Percentiles rank a stretch among this genome's conserved stretches.
phyloP scores from a whole-genome alignment of 345 rosid genomes.

The Durio zibethinus region DNA sequence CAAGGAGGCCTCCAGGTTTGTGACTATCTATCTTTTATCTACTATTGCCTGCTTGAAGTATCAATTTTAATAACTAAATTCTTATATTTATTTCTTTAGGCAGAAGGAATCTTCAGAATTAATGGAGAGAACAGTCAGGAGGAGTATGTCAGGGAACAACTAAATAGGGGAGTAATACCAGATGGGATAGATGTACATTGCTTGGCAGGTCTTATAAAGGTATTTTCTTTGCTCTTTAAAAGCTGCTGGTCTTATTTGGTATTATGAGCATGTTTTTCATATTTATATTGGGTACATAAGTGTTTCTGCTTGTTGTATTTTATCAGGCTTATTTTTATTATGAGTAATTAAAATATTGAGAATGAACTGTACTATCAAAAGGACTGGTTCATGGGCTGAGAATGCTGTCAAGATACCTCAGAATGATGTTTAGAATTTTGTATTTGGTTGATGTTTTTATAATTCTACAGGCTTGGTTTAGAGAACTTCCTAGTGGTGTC shows the following conservation, averaged over 20 bases:
- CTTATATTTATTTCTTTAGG: conserved; percentile 38
- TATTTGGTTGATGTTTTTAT: conserved; percentile 5
- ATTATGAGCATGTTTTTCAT: neutral
- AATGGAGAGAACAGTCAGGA: conserved; percentile 90
- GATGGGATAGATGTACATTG: conserved; percentile 82
- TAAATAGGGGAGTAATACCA: conserved; percentile 78
- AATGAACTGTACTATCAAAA: neutral
- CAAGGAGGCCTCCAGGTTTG: conserved; percentile 81
- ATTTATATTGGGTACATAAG: neutral
- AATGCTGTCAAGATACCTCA: neutral
- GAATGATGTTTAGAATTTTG: neutral
- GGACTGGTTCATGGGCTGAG: neutral
- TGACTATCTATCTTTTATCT: neutral
- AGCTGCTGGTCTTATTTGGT: neutral
- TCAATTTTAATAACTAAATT: conserved; percentile 1
- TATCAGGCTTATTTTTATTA: neutral
- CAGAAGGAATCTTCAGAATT: conserved; percentile 95
- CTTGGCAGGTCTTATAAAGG: conserved; percentile 98
- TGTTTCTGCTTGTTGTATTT: neutral
- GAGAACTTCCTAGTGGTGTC: conserved; percentile 94
- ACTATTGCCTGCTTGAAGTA: neutral
- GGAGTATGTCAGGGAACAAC: conserved; percentile 80
- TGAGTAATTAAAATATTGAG: neutral
- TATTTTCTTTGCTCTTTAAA: conserved; percentile 16
- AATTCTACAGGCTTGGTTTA: conserved; percentile 84